Percentiles rank a stretch among this genome's conserved stretches.
phyloP scores from a whole-genome alignment of 106 monocot species.

The Posidonia australis region DNA sequence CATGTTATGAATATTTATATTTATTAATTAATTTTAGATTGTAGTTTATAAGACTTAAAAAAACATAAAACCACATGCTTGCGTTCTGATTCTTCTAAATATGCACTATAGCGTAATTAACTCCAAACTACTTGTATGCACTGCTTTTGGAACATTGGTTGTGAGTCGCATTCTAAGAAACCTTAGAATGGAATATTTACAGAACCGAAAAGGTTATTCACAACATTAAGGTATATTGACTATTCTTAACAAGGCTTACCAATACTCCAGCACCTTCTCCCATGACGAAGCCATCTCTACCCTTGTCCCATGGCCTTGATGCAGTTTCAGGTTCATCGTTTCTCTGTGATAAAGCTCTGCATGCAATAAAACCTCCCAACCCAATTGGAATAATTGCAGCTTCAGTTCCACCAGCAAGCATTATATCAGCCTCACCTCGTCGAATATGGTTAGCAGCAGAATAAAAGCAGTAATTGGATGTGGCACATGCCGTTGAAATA shows the following conservation, averaged over 20 bases:
- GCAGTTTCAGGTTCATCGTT: slow-evolving; percentile 92
- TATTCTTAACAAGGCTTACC: slow-evolving; percentile 31
- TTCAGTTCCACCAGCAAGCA: slow-evolving; percentile 98
- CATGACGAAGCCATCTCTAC: slow-evolving; percentile 97
- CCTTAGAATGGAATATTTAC: no score
- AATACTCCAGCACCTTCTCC: slow-evolving; percentile 95
- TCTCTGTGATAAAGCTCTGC: slow-evolving; percentile 91
- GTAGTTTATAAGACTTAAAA: no score
- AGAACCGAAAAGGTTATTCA: not conserved
- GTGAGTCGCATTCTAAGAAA: no score
- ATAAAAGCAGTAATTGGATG: slow-evolving; percentile 96
- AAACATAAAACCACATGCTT: no score
- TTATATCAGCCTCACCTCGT: slow-evolving; percentile 86
- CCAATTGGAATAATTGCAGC: slow-evolving; percentile 98
- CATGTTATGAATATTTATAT: no score
- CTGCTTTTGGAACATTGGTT: no score
- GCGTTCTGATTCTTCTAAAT: no score
- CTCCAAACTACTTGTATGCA: no score
- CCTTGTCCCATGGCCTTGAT: slow-evolving; percentile 98
- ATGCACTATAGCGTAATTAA: no score
- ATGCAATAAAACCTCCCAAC: slow-evolving; percentile 93
- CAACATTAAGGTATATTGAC: not conserved
- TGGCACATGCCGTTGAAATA: slow-evolving; percentile 98
- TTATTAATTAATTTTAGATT: no score
- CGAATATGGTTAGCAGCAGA: slow-evolving; percentile 97